Evolutionary conservation across 108 stramenopile species (phyloP).

Genomic region (Conticribra weissflogii): DNA sequence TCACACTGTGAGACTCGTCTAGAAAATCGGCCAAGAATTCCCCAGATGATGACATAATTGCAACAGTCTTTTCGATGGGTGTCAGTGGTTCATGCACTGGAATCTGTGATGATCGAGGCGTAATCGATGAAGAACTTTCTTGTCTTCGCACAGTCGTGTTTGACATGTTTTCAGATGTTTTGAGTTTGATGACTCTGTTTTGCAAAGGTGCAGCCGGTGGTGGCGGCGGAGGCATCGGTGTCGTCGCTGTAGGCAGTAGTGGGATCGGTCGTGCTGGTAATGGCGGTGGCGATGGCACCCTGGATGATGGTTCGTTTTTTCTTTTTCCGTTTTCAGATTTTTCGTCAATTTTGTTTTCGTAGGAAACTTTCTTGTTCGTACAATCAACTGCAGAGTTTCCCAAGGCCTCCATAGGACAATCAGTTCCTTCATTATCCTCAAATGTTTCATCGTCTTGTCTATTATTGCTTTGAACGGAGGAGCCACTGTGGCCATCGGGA

Average conservation of each 20-base stretch:
- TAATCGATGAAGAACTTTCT: neutral
- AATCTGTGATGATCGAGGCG: neutral
- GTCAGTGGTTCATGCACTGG: neutral
- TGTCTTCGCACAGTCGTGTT: no score
- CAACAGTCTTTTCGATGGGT: neutral
- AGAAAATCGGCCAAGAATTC: conserved; percentile 22
- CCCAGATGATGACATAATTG: conserved; percentile 22
- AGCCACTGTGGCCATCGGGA: neutral
- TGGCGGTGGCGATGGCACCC: neutral
- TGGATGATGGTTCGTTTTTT: neutral
- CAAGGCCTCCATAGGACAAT: no score
- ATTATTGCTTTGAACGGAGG: neutral
- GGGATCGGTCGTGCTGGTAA: conserved; percentile 1
- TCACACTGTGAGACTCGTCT: conserved; percentile 20
- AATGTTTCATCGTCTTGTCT: neutral
- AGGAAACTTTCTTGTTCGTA: no score
- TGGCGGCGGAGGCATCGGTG: neutral
- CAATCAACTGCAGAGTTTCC: no score
- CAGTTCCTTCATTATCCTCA: neutral
- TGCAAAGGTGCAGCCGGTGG: no score
- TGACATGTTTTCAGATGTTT: no score
- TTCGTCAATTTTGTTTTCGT: neutral
- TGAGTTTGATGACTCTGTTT: no score
- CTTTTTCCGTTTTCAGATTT: neutral
- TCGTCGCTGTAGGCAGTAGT: neutral